phyloP scores from a whole-genome alignment of 306 rosid species.

The Cucumis melo region DNA sequence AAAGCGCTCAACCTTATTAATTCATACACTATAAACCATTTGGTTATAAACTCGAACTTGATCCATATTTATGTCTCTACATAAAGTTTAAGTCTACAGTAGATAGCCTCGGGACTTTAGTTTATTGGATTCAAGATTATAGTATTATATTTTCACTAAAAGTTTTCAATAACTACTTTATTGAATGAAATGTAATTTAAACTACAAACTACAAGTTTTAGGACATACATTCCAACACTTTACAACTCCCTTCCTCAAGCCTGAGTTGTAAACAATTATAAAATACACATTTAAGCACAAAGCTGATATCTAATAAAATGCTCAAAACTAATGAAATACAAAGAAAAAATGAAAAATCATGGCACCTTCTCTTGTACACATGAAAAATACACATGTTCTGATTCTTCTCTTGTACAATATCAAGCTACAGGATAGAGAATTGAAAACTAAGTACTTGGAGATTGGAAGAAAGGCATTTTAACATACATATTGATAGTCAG shows the following conservation, averaged over 20 bases:
- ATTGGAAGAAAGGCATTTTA: neutral
- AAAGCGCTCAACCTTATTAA: too few relatives aligned
- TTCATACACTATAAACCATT: too few relatives aligned
- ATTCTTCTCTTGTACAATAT: conserved; percentile 80
- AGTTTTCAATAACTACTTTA: too few relatives aligned
- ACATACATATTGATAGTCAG: neutral
- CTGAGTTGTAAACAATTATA: conserved; percentile 50
- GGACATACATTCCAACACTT: too few relatives aligned
- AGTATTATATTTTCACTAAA: too few relatives aligned
- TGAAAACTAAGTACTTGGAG: neutral
- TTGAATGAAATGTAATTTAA: neutral
- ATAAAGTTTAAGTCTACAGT: too few relatives aligned
- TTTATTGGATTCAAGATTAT: too few relatives aligned
- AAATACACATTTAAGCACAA: conserved; percentile 16
- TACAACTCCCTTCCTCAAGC: conserved; percentile 68
- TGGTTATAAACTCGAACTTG: too few relatives aligned
- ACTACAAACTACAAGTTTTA: too few relatives aligned
- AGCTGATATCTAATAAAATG: conserved; percentile 1
- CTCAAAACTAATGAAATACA: neutral
- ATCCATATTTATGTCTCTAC: too few relatives aligned
- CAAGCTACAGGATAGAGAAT: conserved; percentile 46
- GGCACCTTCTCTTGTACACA: conserved; percentile 81
- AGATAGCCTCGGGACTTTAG: too few relatives aligned
- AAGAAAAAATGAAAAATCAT: neutral
- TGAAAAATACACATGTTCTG: conserved; percentile 37